A percentile compares a stretch with the other conserved stretches of the same genome.
Conservation (phyloP, 2,329 filamentous ascomycete genomes). For the Pseudocercospora cruenta region DNA sequence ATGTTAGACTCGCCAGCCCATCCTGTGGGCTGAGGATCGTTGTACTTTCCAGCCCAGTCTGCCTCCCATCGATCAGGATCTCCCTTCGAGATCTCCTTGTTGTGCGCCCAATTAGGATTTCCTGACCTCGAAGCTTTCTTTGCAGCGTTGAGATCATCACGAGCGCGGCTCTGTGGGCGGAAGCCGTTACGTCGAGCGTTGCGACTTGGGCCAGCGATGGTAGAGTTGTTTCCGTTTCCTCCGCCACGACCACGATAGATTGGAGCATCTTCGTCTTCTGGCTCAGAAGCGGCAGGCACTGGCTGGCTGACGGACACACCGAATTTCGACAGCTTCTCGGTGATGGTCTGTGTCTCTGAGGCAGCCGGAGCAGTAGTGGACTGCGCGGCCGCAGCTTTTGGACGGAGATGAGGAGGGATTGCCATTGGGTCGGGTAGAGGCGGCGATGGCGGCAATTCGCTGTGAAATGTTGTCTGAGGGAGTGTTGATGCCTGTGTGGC, state of each 20-base stretch:
- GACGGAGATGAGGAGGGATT: constrained; percentile 18
- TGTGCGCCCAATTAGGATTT: background rate
- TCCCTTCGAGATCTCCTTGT: constrained; percentile 24
- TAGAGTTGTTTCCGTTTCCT: background rate
- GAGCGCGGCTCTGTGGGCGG: background rate
- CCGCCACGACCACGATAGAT: constrained; percentile 4
- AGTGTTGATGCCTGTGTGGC: constrained; percentile 3
- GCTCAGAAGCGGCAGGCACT: constrained; percentile 12
- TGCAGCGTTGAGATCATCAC: background rate
- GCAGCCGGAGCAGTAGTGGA: background rate
- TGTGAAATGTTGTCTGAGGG: background rate
- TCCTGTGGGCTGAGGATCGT: constrained; percentile 9
- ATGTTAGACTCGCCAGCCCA: constrained; percentile 13
- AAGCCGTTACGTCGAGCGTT: background rate
- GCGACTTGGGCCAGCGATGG: background rate
- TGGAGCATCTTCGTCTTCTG: background rate
- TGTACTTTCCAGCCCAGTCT: constrained; percentile 21
- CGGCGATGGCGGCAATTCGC: background rate
- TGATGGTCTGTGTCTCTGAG: constrained; percentile 8
- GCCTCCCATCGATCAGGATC: constrained; percentile 27
- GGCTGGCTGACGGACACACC: constrained; percentile 25
- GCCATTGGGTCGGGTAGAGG: constrained; percentile 6
- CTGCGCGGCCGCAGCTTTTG: background rate
- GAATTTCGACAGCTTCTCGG: constrained; percentile 22
- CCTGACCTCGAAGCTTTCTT: background rate